phyloP scores from a whole-genome alignment of 2,329 filamentous ascomycete genomes.

The Epichloe uncinata region DNA sequence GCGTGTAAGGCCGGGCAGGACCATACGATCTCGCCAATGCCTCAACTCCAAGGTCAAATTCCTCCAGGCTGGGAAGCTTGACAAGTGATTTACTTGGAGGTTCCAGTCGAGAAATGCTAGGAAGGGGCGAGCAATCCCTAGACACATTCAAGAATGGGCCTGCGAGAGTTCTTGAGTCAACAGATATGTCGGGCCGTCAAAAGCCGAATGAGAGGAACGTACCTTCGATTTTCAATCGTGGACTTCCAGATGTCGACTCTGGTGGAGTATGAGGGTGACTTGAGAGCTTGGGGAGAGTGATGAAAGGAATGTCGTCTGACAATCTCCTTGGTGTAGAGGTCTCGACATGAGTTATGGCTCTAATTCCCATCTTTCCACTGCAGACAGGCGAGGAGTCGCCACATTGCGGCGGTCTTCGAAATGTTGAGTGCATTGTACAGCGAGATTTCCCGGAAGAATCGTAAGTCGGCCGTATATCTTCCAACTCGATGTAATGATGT shows the following conservation, averaged over 20 bases:
- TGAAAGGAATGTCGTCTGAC: constrained; percentile 12
- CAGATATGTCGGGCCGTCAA: constrained; percentile 1
- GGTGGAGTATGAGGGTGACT: constrained; percentile 17
- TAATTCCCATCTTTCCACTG: constrained; percentile 11
- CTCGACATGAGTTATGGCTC: constrained; percentile 10
- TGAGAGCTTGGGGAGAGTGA: constrained; percentile 8
- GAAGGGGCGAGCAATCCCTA: constrained; percentile 15
- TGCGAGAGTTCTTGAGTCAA: background rate
- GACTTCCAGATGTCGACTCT: constrained; percentile 22
- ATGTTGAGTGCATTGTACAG: constrained; percentile 7
- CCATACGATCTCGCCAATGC: constrained; percentile 20
- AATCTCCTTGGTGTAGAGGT: constrained; percentile 9
- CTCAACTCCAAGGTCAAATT: constrained; percentile 26
- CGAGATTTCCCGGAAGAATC: background rate
- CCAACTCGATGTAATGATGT: background rate
- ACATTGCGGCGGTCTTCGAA: constrained; percentile 7
- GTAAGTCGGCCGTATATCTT: background rate
- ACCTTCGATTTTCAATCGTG: constrained; percentile 21
- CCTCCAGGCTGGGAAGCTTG: constrained; percentile 22
- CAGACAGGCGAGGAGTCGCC: constrained; percentile 7
- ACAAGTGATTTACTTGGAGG: constrained; percentile 8
- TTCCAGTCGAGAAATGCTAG: constrained; percentile 10
- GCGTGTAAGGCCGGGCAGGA: constrained; percentile 14
- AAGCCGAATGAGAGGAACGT: constrained; percentile 5
- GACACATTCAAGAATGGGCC: constrained; percentile 11